Percentiles rank a stretch among this genome's conserved stretches.
phyloP scores from a whole-genome alignment of 768 basidiomycete species.

The Pulveroboletus sp. region DNA sequence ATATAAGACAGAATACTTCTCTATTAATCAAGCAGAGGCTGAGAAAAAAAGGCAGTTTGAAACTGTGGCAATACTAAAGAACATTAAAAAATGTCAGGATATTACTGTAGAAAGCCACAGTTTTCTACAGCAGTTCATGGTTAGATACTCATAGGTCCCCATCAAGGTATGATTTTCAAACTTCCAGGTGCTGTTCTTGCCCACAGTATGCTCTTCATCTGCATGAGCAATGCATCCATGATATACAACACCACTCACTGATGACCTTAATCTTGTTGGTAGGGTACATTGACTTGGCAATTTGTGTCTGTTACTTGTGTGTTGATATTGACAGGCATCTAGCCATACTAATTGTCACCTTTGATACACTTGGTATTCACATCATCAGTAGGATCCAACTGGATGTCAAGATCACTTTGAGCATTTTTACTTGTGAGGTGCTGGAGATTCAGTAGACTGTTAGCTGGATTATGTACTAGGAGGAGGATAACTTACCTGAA shows the following conservation, averaged over 20 bases:
- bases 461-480: too few species aligned
- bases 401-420: too few species aligned
- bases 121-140: slow-evolving; percentile 44
- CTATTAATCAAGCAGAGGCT: too few species aligned
- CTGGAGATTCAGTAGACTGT: too few species aligned
- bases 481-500: too few species aligned
- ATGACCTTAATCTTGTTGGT: slow-evolving; percentile 35
- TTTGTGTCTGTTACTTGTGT: slow-evolving; percentile 65
- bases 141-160: slow-evolving; percentile 38
- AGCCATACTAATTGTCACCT: slow-evolving; percentile 51
- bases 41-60: too few species aligned
- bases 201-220: slow-evolving; percentile 34
- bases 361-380: slow-evolving; percentile 33
- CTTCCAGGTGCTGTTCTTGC: slow-evolving; percentile 39
- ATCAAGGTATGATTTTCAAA: slow-evolving; percentile 27
- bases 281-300: slow-evolving; percentile 45
- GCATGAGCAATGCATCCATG: slow-evolving; percentile 36
- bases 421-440: too few species aligned
- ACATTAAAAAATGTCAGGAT: too few species aligned
- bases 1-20: too few species aligned
- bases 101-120: too few species aligned
- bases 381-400: too few species aligned
- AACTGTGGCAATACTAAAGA: too few species aligned
- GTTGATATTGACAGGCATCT: slow-evolving; percentile 64
- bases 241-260: slow-evolving; percentile 37